These are phyloP conservation scores for Thermoascus crustaceus DNA, from an alignment of 2,329 filamentous ascomycete genomes.

Conservation along the genomic window DNA sequence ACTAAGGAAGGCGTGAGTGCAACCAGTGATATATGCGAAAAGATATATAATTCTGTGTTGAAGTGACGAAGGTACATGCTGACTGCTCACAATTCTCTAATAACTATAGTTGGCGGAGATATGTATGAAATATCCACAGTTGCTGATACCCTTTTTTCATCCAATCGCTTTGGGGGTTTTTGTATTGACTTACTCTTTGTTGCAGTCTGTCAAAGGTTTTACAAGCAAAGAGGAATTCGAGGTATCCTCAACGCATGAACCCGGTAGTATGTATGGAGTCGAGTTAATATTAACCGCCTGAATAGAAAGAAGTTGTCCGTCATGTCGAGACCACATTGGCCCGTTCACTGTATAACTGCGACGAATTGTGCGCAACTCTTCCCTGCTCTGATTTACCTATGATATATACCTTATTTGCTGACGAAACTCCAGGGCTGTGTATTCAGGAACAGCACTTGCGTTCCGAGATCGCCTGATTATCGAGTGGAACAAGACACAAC, in stretches of 20 bases:
- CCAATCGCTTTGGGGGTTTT: not conserved
- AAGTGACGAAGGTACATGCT: too few relatives aligned
- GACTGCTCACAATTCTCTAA: conserved; percentile 6
- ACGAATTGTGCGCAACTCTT: conserved; percentile 54
- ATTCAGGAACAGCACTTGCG: conserved; percentile 81
- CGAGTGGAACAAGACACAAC: conserved; percentile 97
- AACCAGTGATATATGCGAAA: not conserved
- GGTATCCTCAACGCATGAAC: conserved; percentile 24
- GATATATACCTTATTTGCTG: conserved; percentile 2
- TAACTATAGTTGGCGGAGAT: conserved; percentile 49
- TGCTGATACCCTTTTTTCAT: too few relatives aligned
- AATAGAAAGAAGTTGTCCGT: conserved; percentile 70
- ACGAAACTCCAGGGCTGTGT: conserved; percentile 57
- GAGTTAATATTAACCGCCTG: not conserved
- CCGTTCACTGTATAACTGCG: conserved; percentile 95
- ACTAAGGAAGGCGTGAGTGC: conserved; percentile 70
- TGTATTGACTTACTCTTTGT: conserved; percentile 6
- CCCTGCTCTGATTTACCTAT: not conserved
- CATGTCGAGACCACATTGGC: conserved; percentile 96
- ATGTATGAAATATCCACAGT: conserved; percentile 34
- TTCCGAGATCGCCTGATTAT: conserved; percentile 88
- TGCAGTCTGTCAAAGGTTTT: conserved; percentile 60
- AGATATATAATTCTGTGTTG: not conserved
- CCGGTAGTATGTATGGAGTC: not conserved
- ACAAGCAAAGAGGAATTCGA: conserved; percentile 71